Evolutionary conservation across 345 rosid genomes (phyloP).

Genomic region (Citrus cavaleriei): DNA sequence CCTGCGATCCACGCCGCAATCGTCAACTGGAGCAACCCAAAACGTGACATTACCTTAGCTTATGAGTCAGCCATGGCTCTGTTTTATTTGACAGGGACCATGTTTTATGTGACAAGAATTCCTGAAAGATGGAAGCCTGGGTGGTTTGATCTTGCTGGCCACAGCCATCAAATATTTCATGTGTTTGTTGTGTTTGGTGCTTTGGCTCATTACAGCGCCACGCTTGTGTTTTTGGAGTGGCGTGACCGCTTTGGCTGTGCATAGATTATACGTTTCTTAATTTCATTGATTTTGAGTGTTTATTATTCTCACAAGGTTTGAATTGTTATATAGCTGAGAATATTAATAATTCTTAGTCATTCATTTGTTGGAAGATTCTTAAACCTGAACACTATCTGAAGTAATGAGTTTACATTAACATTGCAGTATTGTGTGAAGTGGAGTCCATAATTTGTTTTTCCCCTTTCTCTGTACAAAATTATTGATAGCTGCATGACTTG

Average conservation of each 20-base stretch:
- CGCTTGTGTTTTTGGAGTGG: constrained; percentile 73
- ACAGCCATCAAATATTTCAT: constrained; percentile 92
- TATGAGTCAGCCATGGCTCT: constrained; percentile 77
- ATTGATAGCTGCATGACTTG: no score
- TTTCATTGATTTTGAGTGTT: not conserved
- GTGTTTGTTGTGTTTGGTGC: constrained; percentile 85
- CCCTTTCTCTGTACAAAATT: no score
- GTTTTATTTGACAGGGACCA: constrained; percentile 70
- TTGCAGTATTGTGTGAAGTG: no score
- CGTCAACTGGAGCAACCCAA: constrained; percentile 79
- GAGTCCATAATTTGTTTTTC: no score
- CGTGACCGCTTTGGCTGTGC: constrained; percentile 58
- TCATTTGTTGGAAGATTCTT: no score
- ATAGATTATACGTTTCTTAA: not conserved
- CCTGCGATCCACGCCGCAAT: constrained; percentile 61
- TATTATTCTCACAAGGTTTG: not conserved
- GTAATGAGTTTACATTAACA: not conserved
- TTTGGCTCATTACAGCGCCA: constrained; percentile 83
- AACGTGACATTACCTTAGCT: constrained; percentile 42
- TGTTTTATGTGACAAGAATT: constrained; percentile 62
- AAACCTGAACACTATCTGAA: no score
- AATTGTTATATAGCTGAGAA: not conserved
- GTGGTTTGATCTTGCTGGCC: constrained; percentile 79
- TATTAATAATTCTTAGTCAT: no score
- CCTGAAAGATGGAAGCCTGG: constrained; percentile 88